phyloP scores from a whole-genome alignment of 495 filamentous ascomycete species.

The Xylaria curta region DNA sequence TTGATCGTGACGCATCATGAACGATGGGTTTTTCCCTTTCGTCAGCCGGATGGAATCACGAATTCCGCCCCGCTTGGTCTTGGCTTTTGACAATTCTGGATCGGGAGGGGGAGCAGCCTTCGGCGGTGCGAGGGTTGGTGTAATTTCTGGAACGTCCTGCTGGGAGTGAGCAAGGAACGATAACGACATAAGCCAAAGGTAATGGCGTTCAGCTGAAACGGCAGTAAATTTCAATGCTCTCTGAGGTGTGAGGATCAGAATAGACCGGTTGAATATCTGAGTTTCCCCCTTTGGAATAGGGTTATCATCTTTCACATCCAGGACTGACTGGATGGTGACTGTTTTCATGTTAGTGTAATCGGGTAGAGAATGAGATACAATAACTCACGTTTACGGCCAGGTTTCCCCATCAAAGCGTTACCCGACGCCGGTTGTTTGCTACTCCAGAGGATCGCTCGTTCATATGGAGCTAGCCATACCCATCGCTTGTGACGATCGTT shows the following conservation, averaged over 20 bases:
- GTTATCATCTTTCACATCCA: constrained; percentile 96
- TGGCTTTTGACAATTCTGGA: constrained; percentile 54
- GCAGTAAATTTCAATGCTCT: constrained; percentile 96
- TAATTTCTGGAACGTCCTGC: constrained; percentile 72
- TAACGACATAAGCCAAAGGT: constrained; percentile 91
- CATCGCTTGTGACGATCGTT: constrained; percentile 88
- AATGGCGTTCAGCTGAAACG: constrained; percentile 81
- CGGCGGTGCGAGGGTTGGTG: constrained; percentile 63
- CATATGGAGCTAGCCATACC: constrained; percentile 98
- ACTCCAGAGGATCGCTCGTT: constrained; percentile 96
- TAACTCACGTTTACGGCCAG: constrained; percentile 88
- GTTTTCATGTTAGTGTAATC: constrained; percentile 26
- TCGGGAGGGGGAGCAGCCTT: constrained; percentile 50
- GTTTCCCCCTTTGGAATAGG: constrained; percentile 76
- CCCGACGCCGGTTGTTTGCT: constrained; percentile 93
- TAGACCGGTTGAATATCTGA: constrained; percentile 85
- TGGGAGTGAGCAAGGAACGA: constrained; percentile 91
- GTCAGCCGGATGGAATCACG: constrained; percentile 91
- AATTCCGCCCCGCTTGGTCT: constrained; percentile 65
- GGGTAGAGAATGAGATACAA: neutral
- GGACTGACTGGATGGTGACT: constrained; percentile 95
- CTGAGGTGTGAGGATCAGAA: constrained; percentile 91
- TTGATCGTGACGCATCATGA: constrained; percentile 42
- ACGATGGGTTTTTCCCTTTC: constrained; percentile 70
- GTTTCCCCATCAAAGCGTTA: constrained; percentile 89